These are phyloP conservation scores for Marasmius fiardii DNA, from an alignment of 1,284 basidiomycete genomes.

Conservation along the genomic window DNA sequence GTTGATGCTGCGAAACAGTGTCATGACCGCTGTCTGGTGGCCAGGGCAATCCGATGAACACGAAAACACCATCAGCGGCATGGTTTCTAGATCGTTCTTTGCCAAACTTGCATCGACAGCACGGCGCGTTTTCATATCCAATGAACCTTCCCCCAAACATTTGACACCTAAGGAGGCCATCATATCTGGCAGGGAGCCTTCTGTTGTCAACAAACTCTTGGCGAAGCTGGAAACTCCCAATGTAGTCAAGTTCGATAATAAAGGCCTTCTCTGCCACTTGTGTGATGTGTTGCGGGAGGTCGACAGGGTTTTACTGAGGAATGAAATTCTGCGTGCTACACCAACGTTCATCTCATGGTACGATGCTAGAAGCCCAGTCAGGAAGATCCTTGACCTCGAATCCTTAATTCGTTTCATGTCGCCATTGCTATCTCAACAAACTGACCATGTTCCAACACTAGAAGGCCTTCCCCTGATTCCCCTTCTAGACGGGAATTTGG, in stretches of 20 bases:
- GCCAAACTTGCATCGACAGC: neutral
- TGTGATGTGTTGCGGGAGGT: neutral
- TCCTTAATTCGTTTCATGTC: neutral
- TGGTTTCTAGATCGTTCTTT: slow-evolving; percentile 5
- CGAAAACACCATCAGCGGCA: neutral
- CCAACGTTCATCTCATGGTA: neutral
- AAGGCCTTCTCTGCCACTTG: neutral
- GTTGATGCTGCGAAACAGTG: slow-evolving; percentile 15
- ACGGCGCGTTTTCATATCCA: neutral
- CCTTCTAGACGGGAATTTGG: neutral
- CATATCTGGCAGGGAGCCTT: neutral
- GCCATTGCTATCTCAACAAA: no score
- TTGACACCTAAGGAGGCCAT: neutral
- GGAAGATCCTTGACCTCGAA: neutral
- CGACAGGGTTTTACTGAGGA: neutral
- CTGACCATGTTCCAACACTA: neutral
- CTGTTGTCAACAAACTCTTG: neutral
- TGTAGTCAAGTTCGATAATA: neutral
- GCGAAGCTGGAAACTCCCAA: neutral
- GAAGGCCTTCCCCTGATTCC: neutral
- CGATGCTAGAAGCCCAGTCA: neutral
- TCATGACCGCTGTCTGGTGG: slow-evolving; percentile 28
- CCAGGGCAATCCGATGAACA: slow-evolving; percentile 17
- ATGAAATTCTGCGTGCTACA: neutral
- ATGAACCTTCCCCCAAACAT: no score